A percentile compares a stretch with the other conserved stretches of the same genome.
phyloP scores from a whole-genome alignment of 208 protist genomes.

The Blastocrithidia nonstop region DNA sequence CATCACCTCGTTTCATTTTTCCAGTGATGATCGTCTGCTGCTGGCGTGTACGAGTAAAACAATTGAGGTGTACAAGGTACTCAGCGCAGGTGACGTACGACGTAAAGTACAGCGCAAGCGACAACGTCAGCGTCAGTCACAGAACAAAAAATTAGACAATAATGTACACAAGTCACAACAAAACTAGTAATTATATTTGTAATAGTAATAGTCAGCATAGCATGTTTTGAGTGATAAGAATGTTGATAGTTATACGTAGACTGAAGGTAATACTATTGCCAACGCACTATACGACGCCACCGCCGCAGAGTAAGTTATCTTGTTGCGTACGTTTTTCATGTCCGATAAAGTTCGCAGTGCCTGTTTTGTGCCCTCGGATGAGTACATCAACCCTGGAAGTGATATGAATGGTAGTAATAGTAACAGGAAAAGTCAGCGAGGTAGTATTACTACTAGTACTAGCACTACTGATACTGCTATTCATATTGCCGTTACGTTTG shows the following conservation, averaged over 20 bases:
- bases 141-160: background rate
- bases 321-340: slow-evolving; percentile 74
- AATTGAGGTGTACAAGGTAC: slow-evolving; percentile 68
- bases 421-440: slow-evolving; percentile 5
- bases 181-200: slow-evolving; percentile 1
- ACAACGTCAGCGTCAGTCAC: slow-evolving; percentile 28
- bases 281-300: slow-evolving; percentile 7
- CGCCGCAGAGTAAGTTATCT: slow-evolving; percentile 48
- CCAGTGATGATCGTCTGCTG: slow-evolving; percentile 46
- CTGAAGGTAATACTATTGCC: background rate
- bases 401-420: background rate
- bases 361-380: slow-evolving; percentile 40
- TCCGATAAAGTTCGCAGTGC: slow-evolving; percentile 60
- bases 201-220: background rate
- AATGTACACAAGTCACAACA: slow-evolving; percentile 4
- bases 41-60: slow-evolving; percentile 72
- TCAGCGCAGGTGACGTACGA: slow-evolving; percentile 47
- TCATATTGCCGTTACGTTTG: slow-evolving; percentile 74
- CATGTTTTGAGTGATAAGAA: slow-evolving; percentile 7
- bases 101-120: slow-evolving; percentile 57
- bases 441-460: background rate
- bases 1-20: slow-evolving; percentile 50
- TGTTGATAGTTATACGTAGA: background rate
- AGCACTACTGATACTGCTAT: slow-evolving; percentile 11
- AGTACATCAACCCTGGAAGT: background rate